phyloP scores from a whole-genome alignment of 805 yeast species.

The Metschnikowia reukaufii region DNA sequence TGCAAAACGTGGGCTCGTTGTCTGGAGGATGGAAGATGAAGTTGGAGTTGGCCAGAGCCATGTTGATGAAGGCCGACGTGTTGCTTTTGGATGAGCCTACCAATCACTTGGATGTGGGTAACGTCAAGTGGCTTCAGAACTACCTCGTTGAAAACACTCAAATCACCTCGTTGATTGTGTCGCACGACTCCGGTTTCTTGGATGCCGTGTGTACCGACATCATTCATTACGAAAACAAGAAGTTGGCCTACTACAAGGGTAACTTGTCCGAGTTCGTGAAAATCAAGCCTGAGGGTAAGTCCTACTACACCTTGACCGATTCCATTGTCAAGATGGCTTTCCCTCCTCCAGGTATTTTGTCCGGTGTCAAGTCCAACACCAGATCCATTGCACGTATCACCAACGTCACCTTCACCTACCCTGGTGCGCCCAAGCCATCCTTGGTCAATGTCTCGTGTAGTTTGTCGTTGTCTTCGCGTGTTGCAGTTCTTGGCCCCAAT shows the following conservation, averaged over 20 bases:
- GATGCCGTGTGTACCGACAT: slow-evolving; percentile 96
- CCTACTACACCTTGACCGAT: slow-evolving; percentile 92
- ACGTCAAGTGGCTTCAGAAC: slow-evolving; percentile 92
- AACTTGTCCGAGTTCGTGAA: slow-evolving; percentile 89
- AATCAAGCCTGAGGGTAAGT: slow-evolving; percentile 92
- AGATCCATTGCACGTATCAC: slow-evolving; percentile 89
- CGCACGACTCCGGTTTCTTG: slow-evolving; percentile 96
- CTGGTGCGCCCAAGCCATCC: slow-evolving; percentile 86
- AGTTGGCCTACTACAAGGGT: slow-evolving; percentile 93
- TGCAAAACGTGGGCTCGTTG: slow-evolving; percentile 87
- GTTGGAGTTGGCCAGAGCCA: slow-evolving; percentile 96
- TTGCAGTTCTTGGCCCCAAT: slow-evolving; percentile 94
- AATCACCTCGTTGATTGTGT: slow-evolving; percentile 91
- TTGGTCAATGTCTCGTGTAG: slow-evolving; percentile 79
- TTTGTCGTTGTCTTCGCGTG: slow-evolving; percentile 93
- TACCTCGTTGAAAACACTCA: slow-evolving; percentile 79
- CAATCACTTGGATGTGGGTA: slow-evolving; percentile 92
- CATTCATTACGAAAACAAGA: slow-evolving; percentile 93
- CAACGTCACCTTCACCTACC: slow-evolving; percentile 84
- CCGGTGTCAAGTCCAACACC: slow-evolving; percentile 96
- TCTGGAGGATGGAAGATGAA: slow-evolving; percentile 99
- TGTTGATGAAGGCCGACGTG: slow-evolving; percentile 96
- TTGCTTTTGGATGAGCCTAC: slow-evolving; percentile 96
- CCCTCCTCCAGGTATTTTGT: slow-evolving; percentile 96
- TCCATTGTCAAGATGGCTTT: slow-evolving; percentile 93